Conservation (phyloP, 2,329 filamentous ascomycete species). For the Diaporthe destruens region DNA sequence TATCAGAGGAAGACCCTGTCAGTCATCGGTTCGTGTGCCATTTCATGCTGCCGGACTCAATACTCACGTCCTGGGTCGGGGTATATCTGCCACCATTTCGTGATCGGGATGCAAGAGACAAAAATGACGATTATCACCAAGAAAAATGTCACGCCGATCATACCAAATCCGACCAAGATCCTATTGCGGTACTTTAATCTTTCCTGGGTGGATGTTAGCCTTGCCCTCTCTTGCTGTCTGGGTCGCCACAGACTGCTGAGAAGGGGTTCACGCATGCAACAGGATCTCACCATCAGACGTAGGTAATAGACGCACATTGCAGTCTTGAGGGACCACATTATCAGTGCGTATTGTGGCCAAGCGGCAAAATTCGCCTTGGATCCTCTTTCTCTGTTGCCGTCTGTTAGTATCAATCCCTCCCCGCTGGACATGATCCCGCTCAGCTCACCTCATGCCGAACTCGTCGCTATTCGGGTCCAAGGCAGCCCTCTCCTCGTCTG, state of each 20-base stretch:
- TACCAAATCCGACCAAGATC: slow-evolving; percentile 24
- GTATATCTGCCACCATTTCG: slow-evolving; percentile 45
- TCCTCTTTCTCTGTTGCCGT: slow-evolving; percentile 56
- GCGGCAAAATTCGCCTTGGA: slow-evolving; percentile 66
- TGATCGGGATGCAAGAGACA: slow-evolving; percentile 39
- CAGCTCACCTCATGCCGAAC: slow-evolving; percentile 48
- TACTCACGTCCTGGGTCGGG: slow-evolving; percentile 37
- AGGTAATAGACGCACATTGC: slow-evolving; percentile 68
- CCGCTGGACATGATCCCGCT: background rate
- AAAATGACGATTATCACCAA: slow-evolving; percentile 49
- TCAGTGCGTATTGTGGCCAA: slow-evolving; percentile 65
- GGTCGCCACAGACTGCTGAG: background rate
- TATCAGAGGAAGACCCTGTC: background rate
- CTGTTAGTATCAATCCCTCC: slow-evolving; percentile 43
- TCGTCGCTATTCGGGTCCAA: slow-evolving; percentile 59
- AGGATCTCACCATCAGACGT: slow-evolving; percentile 56
- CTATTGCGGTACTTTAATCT: slow-evolving; percentile 28
- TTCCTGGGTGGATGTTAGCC: slow-evolving; percentile 47
- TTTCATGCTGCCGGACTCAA: no score
- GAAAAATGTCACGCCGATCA: slow-evolving; percentile 28
- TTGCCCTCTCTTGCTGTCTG: slow-evolving; percentile 12
- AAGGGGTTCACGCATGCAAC: background rate
- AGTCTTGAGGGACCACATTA: slow-evolving; percentile 66
- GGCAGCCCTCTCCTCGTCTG: slow-evolving; percentile 58
- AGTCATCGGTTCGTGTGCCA: background rate